Evolutionary conservation across 2,329 filamentous ascomycete genomes (phyloP).

Genomic region (Colletotrichum tanaceti): DNA sequence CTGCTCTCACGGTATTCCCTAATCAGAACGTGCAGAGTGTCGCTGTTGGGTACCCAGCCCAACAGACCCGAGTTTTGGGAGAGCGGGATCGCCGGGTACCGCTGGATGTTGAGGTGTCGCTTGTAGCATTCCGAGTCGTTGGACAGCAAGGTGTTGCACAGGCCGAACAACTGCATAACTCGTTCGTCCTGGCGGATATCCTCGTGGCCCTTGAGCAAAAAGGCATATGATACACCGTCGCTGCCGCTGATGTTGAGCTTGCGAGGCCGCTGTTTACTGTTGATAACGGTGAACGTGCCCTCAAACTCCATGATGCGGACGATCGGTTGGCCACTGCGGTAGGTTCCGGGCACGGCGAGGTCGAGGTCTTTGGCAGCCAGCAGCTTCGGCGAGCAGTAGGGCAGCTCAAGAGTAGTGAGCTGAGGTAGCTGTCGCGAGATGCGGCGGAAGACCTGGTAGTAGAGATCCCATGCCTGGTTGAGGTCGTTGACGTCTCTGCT

Average conservation of each 20-base stretch:
- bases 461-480: conserved; percentile 98
- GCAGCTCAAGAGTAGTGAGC: conserved; percentile 90
- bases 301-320: conserved; percentile 92
- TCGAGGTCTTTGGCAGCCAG: conserved; percentile 87
- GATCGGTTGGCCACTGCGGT: conserved; percentile 80
- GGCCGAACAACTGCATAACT: conserved; percentile 98
- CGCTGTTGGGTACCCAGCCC: conserved; percentile 97
- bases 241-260: conserved; percentile 90
- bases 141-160: conserved; percentile 94
- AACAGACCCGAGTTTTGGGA: conserved; percentile 96
- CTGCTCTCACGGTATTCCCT: conserved; percentile 96
- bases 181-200: conserved; percentile 99
- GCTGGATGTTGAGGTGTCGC: conserved; percentile 94
- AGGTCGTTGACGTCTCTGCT: conserved; percentile 94
- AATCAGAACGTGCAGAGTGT: conserved; percentile 96
- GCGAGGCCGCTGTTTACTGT: conserved; percentile 94
- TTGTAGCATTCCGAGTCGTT: conserved; percentile 98
- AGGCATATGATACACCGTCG: conserved; percentile 88
- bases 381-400: conserved; percentile 96
- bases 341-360: conserved; percentile 95
- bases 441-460: conserved; percentile 97
- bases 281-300: conserved; percentile 89
- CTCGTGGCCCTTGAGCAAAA: conserved; percentile 97
- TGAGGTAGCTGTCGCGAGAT: conserved; percentile 94
- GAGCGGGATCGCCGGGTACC: conserved; percentile 95